Evolutionary conservation across 2,329 filamentous ascomycete species (phyloP).

Genomic region (Didymella exigua): DNA sequence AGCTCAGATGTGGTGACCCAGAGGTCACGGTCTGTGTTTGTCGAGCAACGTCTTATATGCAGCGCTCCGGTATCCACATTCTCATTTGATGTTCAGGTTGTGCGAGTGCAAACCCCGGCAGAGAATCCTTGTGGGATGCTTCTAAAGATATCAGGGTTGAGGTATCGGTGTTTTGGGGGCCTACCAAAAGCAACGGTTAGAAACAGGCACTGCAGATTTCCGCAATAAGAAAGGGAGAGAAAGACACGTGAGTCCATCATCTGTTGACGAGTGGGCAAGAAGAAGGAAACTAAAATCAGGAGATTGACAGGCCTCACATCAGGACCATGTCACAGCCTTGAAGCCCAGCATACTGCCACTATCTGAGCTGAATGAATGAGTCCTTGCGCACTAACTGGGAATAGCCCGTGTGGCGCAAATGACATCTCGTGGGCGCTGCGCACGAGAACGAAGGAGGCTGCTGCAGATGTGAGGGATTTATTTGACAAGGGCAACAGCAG

Average conservation of each 20-base stretch:
- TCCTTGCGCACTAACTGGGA: neutral
- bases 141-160: neutral
- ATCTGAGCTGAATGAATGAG: neutral
- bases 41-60: conserved; percentile 5
- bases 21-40: neutral
- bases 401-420: conserved; percentile 13
- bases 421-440: conserved; percentile 18
- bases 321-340: neutral
- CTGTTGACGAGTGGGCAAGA: neutral
- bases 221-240: conserved; percentile 5
- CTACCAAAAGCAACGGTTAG: neutral
- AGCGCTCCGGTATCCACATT: conserved; percentile 8
- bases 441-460: conserved; percentile 20
- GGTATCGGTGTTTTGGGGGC: neutral
- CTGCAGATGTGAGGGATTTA: conserved; percentile 20
- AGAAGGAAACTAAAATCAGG: neutral
- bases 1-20: neutral
- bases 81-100: conserved; percentile 2
- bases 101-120: neutral
- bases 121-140: neutral
- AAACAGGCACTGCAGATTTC: neutral
- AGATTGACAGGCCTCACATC: conserved; percentile 7
- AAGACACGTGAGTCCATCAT: neutral
- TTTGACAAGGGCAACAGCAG: conserved; percentile 13
- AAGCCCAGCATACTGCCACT: neutral